A percentile compares a stretch with the other conserved stretches of the same genome.
These are phyloP conservation scores for Blepharisma stoltei DNA, from an alignment of 73 alveolate species.

Conservation along the genomic window DNA sequence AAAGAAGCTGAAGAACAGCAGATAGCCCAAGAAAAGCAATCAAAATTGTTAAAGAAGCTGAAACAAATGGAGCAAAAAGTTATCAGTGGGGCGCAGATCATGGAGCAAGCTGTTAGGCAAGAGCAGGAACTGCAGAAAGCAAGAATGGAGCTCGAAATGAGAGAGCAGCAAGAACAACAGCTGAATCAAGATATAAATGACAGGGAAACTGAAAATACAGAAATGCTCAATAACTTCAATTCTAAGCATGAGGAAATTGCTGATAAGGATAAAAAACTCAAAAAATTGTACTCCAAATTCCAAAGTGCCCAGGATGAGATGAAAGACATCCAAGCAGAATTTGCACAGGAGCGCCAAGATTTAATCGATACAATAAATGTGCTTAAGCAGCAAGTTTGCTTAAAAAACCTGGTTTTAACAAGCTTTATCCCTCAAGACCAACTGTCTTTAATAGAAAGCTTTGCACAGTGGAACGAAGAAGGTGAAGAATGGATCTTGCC, in stretches of 20 bases:
- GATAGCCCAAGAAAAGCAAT: conserved; percentile 58
- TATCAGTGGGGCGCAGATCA: conserved; percentile 67
- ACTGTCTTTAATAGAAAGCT: conserved; percentile 62
- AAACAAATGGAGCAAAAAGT: conserved; percentile 82
- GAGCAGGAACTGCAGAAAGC: conserved; percentile 76
- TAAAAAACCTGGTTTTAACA: conserved; percentile 66
- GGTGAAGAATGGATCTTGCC: conserved; percentile 74
- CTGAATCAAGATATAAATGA: conserved; percentile 55
- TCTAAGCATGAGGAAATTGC: conserved; percentile 69
- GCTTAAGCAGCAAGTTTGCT: conserved; percentile 58
- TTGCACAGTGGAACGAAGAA: conserved; percentile 75
- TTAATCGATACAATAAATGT: conserved; percentile 67
- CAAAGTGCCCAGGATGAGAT: conserved; percentile 59
- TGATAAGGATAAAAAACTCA: conserved; percentile 60
- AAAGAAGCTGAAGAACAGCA: conserved; percentile 65
- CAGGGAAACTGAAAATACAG: conserved; percentile 56
- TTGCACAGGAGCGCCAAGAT: conserved; percentile 74
- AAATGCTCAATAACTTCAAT: conserved; percentile 49
- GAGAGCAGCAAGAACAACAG: conserved; percentile 50
- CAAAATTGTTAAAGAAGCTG: conserved; percentile 63
- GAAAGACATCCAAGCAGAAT: conserved; percentile 60
- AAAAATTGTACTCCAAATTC: conserved; percentile 51
- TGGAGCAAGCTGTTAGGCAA: conserved; percentile 77
- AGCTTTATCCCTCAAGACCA: conserved; percentile 74
- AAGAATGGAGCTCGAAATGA: conserved; percentile 55